Base-by-base conservation (phyloP, 768 basidiomycete species). In the Cyclocybe cylindracea region DNA sequence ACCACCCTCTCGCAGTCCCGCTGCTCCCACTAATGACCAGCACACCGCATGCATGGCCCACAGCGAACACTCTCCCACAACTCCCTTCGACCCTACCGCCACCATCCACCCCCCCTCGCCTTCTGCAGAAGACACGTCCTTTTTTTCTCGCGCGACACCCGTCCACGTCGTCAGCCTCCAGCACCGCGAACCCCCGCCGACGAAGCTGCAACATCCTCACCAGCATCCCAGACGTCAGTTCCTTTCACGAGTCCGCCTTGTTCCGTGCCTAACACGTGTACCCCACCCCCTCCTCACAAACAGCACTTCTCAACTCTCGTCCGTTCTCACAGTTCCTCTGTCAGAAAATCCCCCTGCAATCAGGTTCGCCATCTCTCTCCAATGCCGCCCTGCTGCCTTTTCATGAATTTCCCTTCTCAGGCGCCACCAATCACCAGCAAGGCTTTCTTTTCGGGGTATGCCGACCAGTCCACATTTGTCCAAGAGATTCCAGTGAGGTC, bases 261-360 rank as follows among this genome's bases (percentile, higher is more conserved):
- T 53, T 57, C 40, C 64, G 72, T 75, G 69, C 70, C 71, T 71
- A 75, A 78, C 78, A 80, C 78, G 78, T 82, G 78, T 74, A 65
- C 57, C 46, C 53, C 66, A 50, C 59, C 53, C 24, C 60, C 36
- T 57, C 50, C 48, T 50, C 54, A 51, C 61, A 75, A 73, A 67
- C 74, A 61, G 71, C 75, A 51, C 64, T 72, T 55, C 59, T 70
- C 74, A 49, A 63, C 70, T 56, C 61, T 72, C 61, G 66, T 74
- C 61, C 71, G 66, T 66, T 72, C 74, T 63, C 70, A 71, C 67
- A 73, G 70, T 60, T 56, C 58, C 42, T 64, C 70, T 54, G 62
- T 60, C 55, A 66, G 62, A 41, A 61, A 60, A 48, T 57, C 58
- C 38, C 44, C 57, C 39, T 39, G 55, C 31, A 51, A 51, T 50